Conservation (phyloP, 2,329 filamentous ascomycete species). For the Endoconidiophora polonica region DNA sequence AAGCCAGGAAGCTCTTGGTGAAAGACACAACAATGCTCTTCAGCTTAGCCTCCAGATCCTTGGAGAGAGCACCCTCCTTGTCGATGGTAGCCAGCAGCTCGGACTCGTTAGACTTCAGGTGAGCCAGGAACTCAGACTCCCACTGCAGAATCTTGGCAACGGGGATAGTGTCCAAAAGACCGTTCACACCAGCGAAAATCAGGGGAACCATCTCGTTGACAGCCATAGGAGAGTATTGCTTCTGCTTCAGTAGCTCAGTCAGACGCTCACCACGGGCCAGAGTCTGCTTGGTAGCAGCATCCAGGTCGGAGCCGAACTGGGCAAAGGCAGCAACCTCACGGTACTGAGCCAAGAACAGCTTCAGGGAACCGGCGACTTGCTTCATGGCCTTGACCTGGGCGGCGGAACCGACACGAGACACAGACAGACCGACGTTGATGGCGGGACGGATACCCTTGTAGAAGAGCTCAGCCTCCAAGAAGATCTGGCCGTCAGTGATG, state of each 20-base stretch:
- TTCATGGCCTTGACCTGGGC: conserved; percentile 99
- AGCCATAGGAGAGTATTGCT: conserved; percentile 97
- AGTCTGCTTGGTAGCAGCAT: conserved; percentile 98
- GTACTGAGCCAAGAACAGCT: conserved; percentile 99
- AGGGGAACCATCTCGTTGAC: conserved; percentile 99
- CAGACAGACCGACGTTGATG: conserved; percentile 99
- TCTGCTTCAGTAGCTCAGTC: conserved; percentile 98
- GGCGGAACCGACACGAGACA: conserved; percentile 98
- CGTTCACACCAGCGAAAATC: conserved; percentile 98
- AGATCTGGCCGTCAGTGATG: conserved; percentile 99
- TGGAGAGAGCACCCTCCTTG: conserved; percentile 90
- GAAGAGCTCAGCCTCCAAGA: conserved; percentile 98
- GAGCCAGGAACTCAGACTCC: conserved; percentile 86
- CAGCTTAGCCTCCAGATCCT: conserved; percentile 73
- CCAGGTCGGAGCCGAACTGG: conserved; percentile 99
- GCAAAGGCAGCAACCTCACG: conserved; percentile 99
- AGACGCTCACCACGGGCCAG: conserved; percentile 95
- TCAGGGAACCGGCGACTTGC: conserved; percentile 98
- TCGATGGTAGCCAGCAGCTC: conserved; percentile 76
- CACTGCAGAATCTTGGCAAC: conserved; percentile 83
- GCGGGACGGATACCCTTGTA: conserved; percentile 99
- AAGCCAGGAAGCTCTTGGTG: conserved; percentile 78
- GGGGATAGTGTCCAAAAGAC: conserved; percentile 74
- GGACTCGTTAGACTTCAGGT: conserved; percentile 80
- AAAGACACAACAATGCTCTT: conserved; percentile 62